Evolutionary conservation across 1,284 basidiomycete genomes (phyloP), one percentile per base, ranked within the genome.

Genomic region (Sporisorium scitamineum): DNA sequence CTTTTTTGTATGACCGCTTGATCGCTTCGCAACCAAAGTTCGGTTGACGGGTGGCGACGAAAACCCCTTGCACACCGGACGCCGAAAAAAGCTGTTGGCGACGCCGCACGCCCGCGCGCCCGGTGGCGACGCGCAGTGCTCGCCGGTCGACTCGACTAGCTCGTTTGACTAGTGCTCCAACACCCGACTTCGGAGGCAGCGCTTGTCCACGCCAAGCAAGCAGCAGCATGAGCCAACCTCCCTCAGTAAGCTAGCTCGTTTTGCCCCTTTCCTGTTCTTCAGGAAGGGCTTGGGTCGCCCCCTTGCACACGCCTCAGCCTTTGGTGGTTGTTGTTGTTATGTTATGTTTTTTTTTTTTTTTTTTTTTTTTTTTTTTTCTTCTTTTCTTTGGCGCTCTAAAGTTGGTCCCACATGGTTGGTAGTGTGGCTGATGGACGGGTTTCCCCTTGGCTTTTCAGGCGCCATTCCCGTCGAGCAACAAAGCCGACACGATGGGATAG

Each of bases 371-470:
- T n/a, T n/a, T n/a, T n/a, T n/a, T n/a, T 41, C 39, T n/a, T 16
- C 18, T 16, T 37, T 16, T 14, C 34, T n/a, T n/a, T 41, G 18
- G 3, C 18, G 16, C 39, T 41, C 13, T 18, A 6, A 1, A 6
- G 39, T 4, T 14, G 18, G 37, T n/a, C n/a, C 37, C 14, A 13
- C 18, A n/a, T 48, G 47, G 26, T 27, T 14, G 11, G 20, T 34
- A 42, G 41, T 20, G 44, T 51, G 16, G 5, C 4, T 9, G n/a
- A 11, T 13, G 50, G 20, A 32, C 47, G 47, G 47, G 47, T 51
- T 62, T 62, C 53, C 60, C 60, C 60, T 41, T 62, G 26, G 10
- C 60, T 51, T 62, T 62, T 62, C 60, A 55, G 60, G 20, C 27
- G 53, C 44, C 39, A 48, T 48, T 29, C 44, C 34, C 13, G 34